Conservation (phyloP, 106 monocot genomes). For the Vanilla planifolia region DNA sequence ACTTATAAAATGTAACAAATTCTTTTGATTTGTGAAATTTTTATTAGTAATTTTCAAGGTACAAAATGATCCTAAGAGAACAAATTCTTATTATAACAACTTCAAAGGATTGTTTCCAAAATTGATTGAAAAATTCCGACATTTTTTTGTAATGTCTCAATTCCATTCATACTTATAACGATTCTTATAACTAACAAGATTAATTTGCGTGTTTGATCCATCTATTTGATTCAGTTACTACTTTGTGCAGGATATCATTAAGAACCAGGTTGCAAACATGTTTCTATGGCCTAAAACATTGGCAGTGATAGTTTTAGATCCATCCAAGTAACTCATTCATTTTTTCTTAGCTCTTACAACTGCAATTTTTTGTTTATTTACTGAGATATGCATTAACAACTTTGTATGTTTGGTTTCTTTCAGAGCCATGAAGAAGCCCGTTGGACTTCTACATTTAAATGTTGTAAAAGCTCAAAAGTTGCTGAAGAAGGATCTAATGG, state of each 20-base stretch:
- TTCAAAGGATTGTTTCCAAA: no score
- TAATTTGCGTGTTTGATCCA: no score
- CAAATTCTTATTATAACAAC: no score
- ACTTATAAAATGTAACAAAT: no score
- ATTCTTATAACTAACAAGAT: no score
- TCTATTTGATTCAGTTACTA: no score
- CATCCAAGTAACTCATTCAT: conserved; percentile 43
- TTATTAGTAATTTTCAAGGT: no score
- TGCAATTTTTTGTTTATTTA: background rate
- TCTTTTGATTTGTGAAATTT: no score
- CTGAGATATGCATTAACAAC: conserved; percentile 1
- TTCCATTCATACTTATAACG: no score
- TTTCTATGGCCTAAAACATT: conserved; percentile 89
- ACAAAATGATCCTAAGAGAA: no score
- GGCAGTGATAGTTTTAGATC: conserved; percentile 76
- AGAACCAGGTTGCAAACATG: conserved; percentile 83
- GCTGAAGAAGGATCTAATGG: conserved; percentile 75
- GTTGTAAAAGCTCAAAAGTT: conserved; percentile 63
- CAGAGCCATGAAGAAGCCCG: conserved; percentile 69
- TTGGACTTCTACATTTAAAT: conserved; percentile 78
- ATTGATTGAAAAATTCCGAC: no score
- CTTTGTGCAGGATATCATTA: conserved; percentile 71
- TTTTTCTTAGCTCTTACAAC: conserved; percentile 1
- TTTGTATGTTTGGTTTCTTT: conserved; percentile 1
- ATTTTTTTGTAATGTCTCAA: no score